These are phyloP conservation scores for Phytophthora tubulina DNA, from an alignment of 352 stramenopile species.

Conservation along the genomic window DNA sequence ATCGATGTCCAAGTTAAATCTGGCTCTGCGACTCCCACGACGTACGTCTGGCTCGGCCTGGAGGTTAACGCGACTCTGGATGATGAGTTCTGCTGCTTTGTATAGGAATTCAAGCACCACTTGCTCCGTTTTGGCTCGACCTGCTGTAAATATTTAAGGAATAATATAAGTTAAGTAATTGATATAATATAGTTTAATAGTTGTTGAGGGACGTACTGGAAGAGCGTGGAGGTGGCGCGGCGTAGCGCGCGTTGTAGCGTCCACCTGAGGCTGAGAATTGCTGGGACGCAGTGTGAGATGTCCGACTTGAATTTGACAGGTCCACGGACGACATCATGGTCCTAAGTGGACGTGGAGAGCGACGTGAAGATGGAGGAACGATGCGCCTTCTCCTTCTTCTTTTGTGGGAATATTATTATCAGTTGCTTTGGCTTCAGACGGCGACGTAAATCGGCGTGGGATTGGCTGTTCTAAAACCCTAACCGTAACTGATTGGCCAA, in stretches of 20 bases:
- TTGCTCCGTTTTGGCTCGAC: slow-evolving; percentile 82
- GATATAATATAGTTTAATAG: slow-evolving; percentile 1
- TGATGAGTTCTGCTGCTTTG: slow-evolving; percentile 84
- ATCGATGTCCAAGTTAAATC: slow-evolving; percentile 90
- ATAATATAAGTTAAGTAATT: neutral
- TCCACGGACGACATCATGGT: neutral
- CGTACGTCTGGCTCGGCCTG: slow-evolving; percentile 57
- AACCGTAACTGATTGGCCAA: too few species aligned
- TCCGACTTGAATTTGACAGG: neutral
- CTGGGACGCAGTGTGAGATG: slow-evolving; percentile 1
- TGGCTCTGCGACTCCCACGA: slow-evolving; percentile 59
- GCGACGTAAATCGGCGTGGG: too few species aligned
- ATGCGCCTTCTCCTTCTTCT: too few species aligned
- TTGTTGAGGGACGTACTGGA: slow-evolving; percentile 13
- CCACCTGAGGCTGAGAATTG: slow-evolving; percentile 12
- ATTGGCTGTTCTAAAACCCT: too few species aligned
- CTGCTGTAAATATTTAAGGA: slow-evolving; percentile 37
- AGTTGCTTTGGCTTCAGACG: too few species aligned
- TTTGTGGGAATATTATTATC: too few species aligned
- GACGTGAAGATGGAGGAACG: neutral
- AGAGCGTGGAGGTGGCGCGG: slow-evolving; percentile 13
- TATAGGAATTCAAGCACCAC: slow-evolving; percentile 88
- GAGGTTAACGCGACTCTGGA: slow-evolving; percentile 84
- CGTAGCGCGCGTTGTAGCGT: slow-evolving; percentile 28
- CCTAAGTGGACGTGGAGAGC: neutral